Base-by-base conservation (phyloP, 1,284 basidiomycete genomes). In the Rhodotorula sp. region DNA sequence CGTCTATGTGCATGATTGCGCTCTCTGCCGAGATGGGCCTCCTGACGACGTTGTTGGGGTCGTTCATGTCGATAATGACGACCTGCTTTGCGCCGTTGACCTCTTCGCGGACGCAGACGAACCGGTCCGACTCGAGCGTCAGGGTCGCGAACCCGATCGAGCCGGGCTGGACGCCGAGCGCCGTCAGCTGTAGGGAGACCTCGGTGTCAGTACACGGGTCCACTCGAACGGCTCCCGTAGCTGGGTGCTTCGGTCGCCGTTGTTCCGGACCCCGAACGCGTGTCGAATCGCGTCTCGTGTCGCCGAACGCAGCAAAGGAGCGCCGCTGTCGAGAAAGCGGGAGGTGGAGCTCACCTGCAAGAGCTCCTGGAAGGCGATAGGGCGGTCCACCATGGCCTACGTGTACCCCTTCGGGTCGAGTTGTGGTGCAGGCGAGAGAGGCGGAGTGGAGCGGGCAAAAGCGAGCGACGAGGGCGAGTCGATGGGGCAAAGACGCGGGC, bases 121-220 rank as follows among this genome's bases (percentile, higher is more conserved):
- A 99, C 82, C 91, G 91, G 85, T 99, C 96, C 77, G 93, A 96
- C 84, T 98, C 94, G 78, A 98, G 87, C 14, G 95, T 97, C 78
- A 97, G 85, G 58, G 90, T 93, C 87, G 97, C 94, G 85, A 99
- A 99, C 51, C 93, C 94, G 81, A 99, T 99, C 75, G 93, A 96
- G 74, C 91, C 89, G 65, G 96, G 94, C 83, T 98, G 93, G 77
- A 99, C 88, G 78, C 95, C 96, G 78, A 99, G 85, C 81, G 93
- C 93, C 48, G 95, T 95, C 80, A 99, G 91, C 86, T 99, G 92
- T 73, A 69, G 77, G 79, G 76, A 76, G 62, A 74, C 70, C 6
- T 3, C 7, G 62, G 79, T 77, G 71, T n/a, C 26, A 2, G 65
- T 68, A 48, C 39, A 43, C 39, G 10, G 10, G 39, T 12, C 39